Evolutionary conservation across 2,329 filamentous ascomycete genomes (phyloP).

Genomic region (Colletotrichum karsti): DNA sequence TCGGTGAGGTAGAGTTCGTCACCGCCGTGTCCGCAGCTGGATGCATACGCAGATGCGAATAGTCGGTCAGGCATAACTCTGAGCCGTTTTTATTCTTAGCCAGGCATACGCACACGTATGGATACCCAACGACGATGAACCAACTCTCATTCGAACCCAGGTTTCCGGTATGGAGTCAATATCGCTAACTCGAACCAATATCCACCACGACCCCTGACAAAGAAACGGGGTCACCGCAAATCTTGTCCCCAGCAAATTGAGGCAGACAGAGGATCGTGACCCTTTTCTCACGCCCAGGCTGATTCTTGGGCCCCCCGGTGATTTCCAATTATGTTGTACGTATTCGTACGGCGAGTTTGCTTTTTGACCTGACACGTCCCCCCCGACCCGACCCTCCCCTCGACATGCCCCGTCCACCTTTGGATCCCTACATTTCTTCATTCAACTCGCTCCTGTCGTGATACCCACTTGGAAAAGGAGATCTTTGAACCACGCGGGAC

Average conservation of each 20-base stretch:
- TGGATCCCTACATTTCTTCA: slow-evolving; percentile 19
- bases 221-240: background rate
- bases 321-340: slow-evolving; percentile 5
- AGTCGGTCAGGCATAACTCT: background rate
- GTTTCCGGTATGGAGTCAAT: background rate
- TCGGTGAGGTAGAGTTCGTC: background rate
- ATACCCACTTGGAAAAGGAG: background rate
- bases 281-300: background rate
- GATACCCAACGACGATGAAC: background rate
- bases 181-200: background rate
- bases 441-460: background rate
- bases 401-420: slow-evolving; percentile 10
- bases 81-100: background rate
- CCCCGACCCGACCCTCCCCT: background rate
- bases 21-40: background rate
- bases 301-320: background rate
- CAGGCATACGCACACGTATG: background rate
- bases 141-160: background rate
- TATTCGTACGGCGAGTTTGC: background rate
- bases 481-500: background rate
- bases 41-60: background rate
- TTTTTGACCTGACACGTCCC: slow-evolving; percentile 16
- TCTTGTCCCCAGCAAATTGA: background rate
- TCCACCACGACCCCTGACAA: slow-evolving; percentile 5
- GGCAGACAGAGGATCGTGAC: slow-evolving; percentile 16